Percentiles rank a stretch among this genome's conserved stretches.
Conservation (phyloP, 257 asterid species). For the Nicotiana attenuata region DNA sequence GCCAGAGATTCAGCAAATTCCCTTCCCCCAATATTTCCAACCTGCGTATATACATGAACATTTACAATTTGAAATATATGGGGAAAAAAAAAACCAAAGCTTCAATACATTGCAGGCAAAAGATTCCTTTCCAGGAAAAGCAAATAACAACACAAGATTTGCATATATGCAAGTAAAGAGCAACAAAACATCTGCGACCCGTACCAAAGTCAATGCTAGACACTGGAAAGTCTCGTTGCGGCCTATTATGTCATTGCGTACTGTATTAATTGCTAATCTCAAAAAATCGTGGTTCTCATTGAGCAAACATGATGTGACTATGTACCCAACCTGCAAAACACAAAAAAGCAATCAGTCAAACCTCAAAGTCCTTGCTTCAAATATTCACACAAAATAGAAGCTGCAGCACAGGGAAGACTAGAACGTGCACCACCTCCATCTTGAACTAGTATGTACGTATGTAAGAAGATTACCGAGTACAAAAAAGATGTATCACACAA, state of each 20-base stretch:
- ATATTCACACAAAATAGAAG: not conserved
- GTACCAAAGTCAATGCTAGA: conserved; percentile 94
- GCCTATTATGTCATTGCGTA: conserved; percentile 97
- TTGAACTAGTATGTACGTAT: not conserved
- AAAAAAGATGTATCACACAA: not conserved
- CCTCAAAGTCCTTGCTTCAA: conserved; percentile 1
- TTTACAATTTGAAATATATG: not conserved
- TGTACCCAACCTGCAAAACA: conserved; percentile 86
- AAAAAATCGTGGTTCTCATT: conserved; percentile 97
- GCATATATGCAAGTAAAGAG: not conserved
- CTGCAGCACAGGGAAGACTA: not conserved
- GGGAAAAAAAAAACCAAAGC: not conserved
- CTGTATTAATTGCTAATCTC: conserved; percentile 94
- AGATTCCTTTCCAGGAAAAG: not conserved
- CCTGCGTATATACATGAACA: conserved; percentile 38
- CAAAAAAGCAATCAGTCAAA: conserved; percentile 17
- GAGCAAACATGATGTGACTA: conserved; percentile 91
- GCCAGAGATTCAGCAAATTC: conserved; percentile 99
- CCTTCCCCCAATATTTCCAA: conserved; percentile 98
- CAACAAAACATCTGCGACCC: conserved; percentile 6
- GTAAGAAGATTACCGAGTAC: not conserved
- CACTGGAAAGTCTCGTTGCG: conserved; percentile 99
- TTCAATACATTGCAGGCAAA: not conserved
- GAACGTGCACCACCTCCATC: not conserved
- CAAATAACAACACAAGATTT: not conserved